These are phyloP conservation scores for Kodamaea laetipori DNA, from an alignment of 805 yeast genomes.

Conservation along the genomic window DNA sequence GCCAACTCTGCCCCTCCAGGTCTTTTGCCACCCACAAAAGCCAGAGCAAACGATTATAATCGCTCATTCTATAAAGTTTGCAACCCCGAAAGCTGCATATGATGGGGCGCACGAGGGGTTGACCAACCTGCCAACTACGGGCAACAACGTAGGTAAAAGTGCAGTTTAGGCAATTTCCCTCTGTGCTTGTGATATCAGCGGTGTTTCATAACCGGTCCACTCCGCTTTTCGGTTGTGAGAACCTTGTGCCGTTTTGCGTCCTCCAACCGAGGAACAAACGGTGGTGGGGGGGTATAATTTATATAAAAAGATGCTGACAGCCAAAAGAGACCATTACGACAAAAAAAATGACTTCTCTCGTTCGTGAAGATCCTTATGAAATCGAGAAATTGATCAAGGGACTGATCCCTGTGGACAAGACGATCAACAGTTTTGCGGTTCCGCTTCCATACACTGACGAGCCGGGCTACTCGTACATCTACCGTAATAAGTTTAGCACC, in stretches of 20 bases:
- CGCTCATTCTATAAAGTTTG: no score
- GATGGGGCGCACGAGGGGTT: slow-evolving; percentile 1
- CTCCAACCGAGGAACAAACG: slow-evolving; percentile 5
- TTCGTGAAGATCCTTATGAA: slow-evolving; percentile 5
- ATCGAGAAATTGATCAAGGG: not conserved
- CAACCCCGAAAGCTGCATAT: not conserved
- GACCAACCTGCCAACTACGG: slow-evolving; percentile 1
- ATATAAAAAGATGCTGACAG: slow-evolving; percentile 1
- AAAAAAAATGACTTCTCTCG: slow-evolving; percentile 7
- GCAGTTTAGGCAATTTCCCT: not conserved
- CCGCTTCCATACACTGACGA: slow-evolving; percentile 41
- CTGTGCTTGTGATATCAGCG: not conserved
- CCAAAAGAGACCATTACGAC: not conserved
- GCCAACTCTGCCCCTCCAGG: no score
- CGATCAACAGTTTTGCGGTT: slow-evolving; percentile 14
- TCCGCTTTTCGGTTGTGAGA: not conserved
- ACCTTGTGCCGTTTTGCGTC: not conserved
- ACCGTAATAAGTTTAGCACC: slow-evolving; percentile 40
- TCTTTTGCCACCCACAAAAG: no score
- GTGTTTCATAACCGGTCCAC: slow-evolving; percentile 1
- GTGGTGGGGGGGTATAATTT: slow-evolving; percentile 2
- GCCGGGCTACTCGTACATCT: slow-evolving; percentile 54
- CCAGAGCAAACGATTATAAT: no score
- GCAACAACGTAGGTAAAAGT: not conserved
- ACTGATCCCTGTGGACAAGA: slow-evolving; percentile 5